These are phyloP conservation scores for Rhazya stricta DNA, from an alignment of 257 asterid species.

Conservation along the genomic window DNA sequence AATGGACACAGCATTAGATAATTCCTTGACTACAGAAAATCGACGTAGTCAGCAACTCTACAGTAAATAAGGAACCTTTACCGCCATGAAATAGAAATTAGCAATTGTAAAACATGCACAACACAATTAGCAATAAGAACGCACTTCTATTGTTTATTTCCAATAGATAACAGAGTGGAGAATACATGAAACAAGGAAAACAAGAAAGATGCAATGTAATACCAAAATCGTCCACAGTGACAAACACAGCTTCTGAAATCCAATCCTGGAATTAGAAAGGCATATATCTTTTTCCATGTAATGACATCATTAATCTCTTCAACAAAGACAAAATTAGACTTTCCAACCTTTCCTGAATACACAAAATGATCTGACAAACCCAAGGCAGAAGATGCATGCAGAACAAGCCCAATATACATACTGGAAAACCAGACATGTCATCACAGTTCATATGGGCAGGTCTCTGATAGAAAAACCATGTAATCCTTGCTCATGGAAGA, in stretches of 20 bases:
- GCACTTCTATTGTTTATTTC: not conserved
- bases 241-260: not conserved
- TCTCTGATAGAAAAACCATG: not conserved
- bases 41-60: not conserved
- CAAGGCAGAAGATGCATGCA: not conserved
- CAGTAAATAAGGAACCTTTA: not conserved
- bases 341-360: not conserved
- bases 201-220: not conserved
- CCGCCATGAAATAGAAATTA: not conserved
- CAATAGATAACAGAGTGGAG: not conserved
- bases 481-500: not conserved
- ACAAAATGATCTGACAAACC: not conserved
- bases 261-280: not conserved
- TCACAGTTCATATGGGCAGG: not conserved
- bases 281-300: not conserved
- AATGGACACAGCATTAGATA: slow-evolving; percentile 21
- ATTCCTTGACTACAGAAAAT: not conserved
- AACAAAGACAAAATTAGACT: not conserved
- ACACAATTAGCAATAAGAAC: not conserved
- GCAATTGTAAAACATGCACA: too few species aligned
- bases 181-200: not conserved
- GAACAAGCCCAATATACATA: not conserved
- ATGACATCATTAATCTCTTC: not conserved
- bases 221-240: not conserved
- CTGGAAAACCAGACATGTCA: not conserved